Conservation (phyloP, 2,329 filamentous ascomycete genomes). For the Xylariaceae sp. region DNA sequence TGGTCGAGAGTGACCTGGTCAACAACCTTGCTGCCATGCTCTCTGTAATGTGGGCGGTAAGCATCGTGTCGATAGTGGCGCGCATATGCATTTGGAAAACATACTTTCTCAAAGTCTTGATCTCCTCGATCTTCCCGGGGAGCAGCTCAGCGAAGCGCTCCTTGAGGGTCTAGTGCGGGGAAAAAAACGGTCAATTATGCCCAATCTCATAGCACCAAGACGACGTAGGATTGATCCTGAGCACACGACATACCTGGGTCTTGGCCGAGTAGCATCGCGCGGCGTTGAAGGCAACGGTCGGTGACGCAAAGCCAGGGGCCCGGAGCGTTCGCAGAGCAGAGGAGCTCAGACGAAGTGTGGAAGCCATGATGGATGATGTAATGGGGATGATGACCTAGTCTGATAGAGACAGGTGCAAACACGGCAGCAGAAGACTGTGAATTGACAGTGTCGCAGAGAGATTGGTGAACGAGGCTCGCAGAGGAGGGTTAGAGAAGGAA, state of each 20-base stretch:
- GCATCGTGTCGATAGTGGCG: conserved; percentile 19
- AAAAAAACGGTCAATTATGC: conserved; percentile 22
- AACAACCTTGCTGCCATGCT: conserved; percentile 89
- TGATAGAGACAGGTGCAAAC: conserved; percentile 8
- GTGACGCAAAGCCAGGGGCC: conserved; percentile 61
- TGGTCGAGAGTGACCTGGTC: conserved; percentile 99
- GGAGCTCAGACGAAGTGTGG: conserved; percentile 74
- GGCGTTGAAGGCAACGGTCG: conserved; percentile 70
- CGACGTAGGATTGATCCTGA: conserved; percentile 19
- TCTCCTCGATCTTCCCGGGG: conserved; percentile 95
- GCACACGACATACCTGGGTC: conserved; percentile 60
- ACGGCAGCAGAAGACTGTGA: conserved; percentile 7
- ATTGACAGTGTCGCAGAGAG: conserved; percentile 6
- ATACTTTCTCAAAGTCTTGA: conserved; percentile 97
- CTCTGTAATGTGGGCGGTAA: conserved; percentile 48
- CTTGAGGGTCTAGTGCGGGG: conserved; percentile 70
- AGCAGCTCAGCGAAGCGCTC: conserved; percentile 96
- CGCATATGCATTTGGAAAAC: conserved; percentile 32
- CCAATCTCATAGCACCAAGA: background rate
- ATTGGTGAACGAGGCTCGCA: conserved; percentile 15
- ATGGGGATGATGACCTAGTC: background rate
- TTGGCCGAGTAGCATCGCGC: conserved; percentile 87
- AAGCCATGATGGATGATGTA: conserved; percentile 60
- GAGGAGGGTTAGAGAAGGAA: conserved; percentile 4
- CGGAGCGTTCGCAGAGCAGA: conserved; percentile 72